These are phyloP conservation scores for Talaromyces pinophilus DNA, from an alignment of 2,329 filamentous ascomycete genomes.

Conservation along the genomic window DNA sequence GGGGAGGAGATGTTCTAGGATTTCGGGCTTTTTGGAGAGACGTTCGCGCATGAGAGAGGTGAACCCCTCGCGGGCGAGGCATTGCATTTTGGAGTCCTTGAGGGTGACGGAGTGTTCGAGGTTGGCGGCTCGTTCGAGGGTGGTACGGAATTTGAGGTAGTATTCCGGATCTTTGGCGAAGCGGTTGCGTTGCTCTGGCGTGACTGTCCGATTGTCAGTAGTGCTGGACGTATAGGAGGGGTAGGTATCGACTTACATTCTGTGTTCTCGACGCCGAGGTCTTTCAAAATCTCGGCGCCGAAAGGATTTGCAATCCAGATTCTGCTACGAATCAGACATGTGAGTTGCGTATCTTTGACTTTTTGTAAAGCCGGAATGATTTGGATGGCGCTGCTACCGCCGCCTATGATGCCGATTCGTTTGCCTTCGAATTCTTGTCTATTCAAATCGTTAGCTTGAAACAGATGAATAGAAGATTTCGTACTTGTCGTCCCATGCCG, in stretches of 20 bases:
- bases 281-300: not conserved
- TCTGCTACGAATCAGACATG: slow-evolving; percentile 38
- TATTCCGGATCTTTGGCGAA: slow-evolving; percentile 10
- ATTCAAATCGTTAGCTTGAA: not conserved
- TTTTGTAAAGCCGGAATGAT: slow-evolving; percentile 42
- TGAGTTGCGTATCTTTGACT: slow-evolving; percentile 42
- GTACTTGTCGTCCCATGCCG: slow-evolving; percentile 44
- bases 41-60: not conserved
- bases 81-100: slow-evolving; percentile 5
- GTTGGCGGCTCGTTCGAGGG: slow-evolving; percentile 1
- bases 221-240: too few species aligned
- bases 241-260: not conserved
- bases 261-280: not conserved
- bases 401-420: slow-evolving; percentile 40
- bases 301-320: slow-evolving; percentile 34
- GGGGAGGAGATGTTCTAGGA: slow-evolving; percentile 38
- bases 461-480: not conserved
- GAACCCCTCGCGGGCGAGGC: not conserved
- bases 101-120: not conserved
- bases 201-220: not conserved
- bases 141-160: slow-evolving; percentile 5
- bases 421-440: slow-evolving; percentile 30
- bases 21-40: slow-evolving; percentile 13
- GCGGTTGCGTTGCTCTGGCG: not conserved
- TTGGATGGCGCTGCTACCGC: slow-evolving; percentile 46